phyloP scores from a whole-genome alignment of 164 flowering plant species.

The Chimonanthus praecox region DNA sequence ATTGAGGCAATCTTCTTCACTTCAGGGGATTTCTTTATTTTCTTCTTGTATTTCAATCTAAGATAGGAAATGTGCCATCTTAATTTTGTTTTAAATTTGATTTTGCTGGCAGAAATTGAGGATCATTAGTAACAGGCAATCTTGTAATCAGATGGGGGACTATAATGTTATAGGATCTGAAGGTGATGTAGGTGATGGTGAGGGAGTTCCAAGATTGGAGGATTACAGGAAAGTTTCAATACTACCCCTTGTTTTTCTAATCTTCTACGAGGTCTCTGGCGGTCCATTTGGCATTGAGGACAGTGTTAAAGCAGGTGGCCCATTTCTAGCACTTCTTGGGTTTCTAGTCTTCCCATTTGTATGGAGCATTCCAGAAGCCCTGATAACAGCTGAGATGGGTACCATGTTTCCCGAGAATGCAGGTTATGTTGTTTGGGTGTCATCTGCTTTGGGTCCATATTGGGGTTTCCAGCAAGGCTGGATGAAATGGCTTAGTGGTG shows the following conservation, averaged over 20 bases:
- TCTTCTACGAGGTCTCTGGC: constrained; percentile 59
- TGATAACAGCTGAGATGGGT: constrained; percentile 60
- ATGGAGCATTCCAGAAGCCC: constrained; percentile 61
- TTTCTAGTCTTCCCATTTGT: constrained; percentile 49
- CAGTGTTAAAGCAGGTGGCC: constrained; percentile 51
- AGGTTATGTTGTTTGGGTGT: constrained; percentile 63
- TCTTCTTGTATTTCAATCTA: neutral
- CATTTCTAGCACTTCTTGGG: constrained; percentile 49
- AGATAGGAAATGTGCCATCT: neutral
- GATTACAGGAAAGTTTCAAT: constrained; percentile 37
- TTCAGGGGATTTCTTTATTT: neutral
- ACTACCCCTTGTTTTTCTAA: constrained; percentile 52
- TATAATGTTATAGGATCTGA: constrained; percentile 23
- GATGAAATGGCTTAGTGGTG: constrained; percentile 49
- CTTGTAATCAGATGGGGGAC: constrained; percentile 35
- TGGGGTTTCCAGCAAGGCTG: constrained; percentile 71
- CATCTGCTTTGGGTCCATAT: constrained; percentile 47
- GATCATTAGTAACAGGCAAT: constrained; percentile 17
- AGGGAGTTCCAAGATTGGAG: constrained; percentile 19
- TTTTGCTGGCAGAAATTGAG: constrained; percentile 36
- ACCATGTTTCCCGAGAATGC: constrained; percentile 65
- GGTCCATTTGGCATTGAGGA: constrained; percentile 63
- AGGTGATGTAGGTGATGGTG: constrained; percentile 17
- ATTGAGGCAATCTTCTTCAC: too few relatives aligned
- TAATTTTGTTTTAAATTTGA: neutral